phyloP scores from a whole-genome alignment of 1,139 yeast genomes.

The Blastobotrys illinoisensis region DNA sequence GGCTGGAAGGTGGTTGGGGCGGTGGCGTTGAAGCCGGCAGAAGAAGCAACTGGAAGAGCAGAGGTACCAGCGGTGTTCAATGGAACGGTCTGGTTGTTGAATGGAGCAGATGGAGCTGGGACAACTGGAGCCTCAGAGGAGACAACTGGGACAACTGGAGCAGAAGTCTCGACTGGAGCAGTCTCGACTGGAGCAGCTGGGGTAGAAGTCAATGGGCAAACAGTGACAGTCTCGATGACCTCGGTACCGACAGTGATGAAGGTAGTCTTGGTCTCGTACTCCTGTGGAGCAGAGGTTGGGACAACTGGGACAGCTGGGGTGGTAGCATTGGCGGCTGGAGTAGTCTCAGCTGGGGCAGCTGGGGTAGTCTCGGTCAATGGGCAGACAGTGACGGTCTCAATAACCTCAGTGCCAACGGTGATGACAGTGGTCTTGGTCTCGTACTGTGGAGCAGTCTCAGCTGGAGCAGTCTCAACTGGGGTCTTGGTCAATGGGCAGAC shows the following conservation, averaged over 20 bases:
- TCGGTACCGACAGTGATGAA: constrained; percentile 12
- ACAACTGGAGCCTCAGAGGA: constrained; percentile 12
- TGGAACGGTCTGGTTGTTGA: constrained; percentile 6
- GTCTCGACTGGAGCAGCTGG: constrained; percentile 11
- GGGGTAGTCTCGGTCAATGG: constrained; percentile 16
- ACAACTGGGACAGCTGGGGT: constrained; percentile 6
- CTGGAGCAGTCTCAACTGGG: constrained; percentile 11
- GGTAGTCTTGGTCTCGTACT: constrained; percentile 12
- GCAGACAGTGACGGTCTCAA: constrained; percentile 17
- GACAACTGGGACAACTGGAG: constrained; percentile 9
- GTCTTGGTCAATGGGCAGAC: constrained; percentile 19
- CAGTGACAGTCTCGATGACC: constrained; percentile 15
- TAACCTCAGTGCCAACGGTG: constrained; percentile 12
- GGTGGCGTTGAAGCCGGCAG: not conserved
- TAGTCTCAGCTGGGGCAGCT: constrained; percentile 5
- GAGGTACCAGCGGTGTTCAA: constrained; percentile 3
- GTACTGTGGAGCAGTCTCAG: constrained; percentile 7
- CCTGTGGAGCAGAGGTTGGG: constrained; percentile 3
- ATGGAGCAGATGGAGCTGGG: constrained; percentile 7
- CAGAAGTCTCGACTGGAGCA: constrained; percentile 5
- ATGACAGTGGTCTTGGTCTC: constrained; percentile 13
- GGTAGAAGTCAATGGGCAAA: constrained; percentile 17
- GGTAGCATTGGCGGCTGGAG: constrained; percentile 10
- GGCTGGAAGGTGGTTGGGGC: constrained; percentile 1
- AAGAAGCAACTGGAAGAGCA: constrained; percentile 8